Percentiles rank a stretch among this genome's conserved stretches.
These are phyloP conservation scores for Xylariaceae sp. DNA, from an alignment of 2,329 filamentous ascomycete genomes.

Conservation along the genomic window DNA sequence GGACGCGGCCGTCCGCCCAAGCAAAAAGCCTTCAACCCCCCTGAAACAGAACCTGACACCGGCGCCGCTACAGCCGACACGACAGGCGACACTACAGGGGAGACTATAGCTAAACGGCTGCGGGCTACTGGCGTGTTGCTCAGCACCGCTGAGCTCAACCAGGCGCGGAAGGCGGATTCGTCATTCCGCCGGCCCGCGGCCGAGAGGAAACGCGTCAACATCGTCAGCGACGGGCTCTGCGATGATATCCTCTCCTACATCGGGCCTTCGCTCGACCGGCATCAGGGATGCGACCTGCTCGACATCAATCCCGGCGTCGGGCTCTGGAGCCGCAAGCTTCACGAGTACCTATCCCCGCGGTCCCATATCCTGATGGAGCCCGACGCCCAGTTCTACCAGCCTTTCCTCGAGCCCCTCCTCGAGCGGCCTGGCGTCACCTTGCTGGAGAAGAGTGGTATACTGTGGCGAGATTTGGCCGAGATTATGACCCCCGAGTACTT, in stretches of 20 bases:
- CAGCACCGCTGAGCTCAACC: no score
- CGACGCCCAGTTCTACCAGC: slow-evolving; percentile 47
- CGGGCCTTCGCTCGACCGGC: slow-evolving; percentile 58
- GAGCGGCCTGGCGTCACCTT: slow-evolving; percentile 40
- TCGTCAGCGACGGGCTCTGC: slow-evolving; percentile 44
- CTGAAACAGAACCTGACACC: no score
- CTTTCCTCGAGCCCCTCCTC: slow-evolving; percentile 54
- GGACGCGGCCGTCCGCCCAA: no score
- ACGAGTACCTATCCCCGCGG: slow-evolving; percentile 67
- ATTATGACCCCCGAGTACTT: slow-evolving; percentile 44
- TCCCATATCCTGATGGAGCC: slow-evolving; percentile 80
- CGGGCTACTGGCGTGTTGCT: no score
- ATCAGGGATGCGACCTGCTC: slow-evolving; percentile 74
- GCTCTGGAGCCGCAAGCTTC: slow-evolving; percentile 69
- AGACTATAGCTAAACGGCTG: no score
- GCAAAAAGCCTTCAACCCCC: no score
- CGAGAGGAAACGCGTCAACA: slow-evolving; percentile 41
- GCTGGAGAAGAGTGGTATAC: slow-evolving; percentile 48
- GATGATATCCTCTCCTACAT: slow-evolving; percentile 66
- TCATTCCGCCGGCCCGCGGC: no score
- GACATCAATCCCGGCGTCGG: slow-evolving; percentile 79
- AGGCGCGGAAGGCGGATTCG: no score
- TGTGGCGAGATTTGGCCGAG: slow-evolving; percentile 50
- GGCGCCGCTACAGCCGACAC: no score
- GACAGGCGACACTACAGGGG: no score